phyloP scores from a whole-genome alignment of 192 early-diverging fungal genomes.

The Ambispora gerdemannii region DNA sequence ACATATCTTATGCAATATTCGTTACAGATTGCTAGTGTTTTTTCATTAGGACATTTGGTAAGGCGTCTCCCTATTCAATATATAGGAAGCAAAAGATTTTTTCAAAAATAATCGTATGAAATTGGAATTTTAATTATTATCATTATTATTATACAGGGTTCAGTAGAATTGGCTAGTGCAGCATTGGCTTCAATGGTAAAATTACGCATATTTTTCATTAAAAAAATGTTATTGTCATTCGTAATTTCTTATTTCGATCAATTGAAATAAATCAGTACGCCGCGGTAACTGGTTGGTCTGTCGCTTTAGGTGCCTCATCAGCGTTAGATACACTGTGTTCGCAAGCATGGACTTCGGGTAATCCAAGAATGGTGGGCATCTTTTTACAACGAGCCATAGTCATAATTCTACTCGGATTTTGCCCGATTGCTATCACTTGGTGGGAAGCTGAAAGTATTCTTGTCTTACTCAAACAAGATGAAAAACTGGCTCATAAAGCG shows the following conservation, averaged over 20 bases:
- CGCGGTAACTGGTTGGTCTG: slow-evolving; percentile 62
- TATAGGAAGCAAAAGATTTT: too few relatives aligned
- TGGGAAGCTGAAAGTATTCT: slow-evolving; percentile 70
- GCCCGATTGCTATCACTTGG: slow-evolving; percentile 68
- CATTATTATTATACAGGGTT: slow-evolving; percentile 33
- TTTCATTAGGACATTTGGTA: slow-evolving; percentile 63
- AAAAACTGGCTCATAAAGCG: slow-evolving; percentile 61
- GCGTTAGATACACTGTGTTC: slow-evolving; percentile 77
- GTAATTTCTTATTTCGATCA: too few relatives aligned
- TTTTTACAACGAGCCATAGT: slow-evolving; percentile 80
- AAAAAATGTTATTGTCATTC: too few relatives aligned
- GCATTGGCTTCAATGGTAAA: slow-evolving; percentile 64
- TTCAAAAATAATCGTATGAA: too few relatives aligned
- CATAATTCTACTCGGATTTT: slow-evolving; percentile 62
- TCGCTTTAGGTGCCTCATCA: slow-evolving; percentile 65
- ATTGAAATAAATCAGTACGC: slow-evolving; percentile 53
- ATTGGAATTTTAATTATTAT: too few relatives aligned
- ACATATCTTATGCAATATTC: slow-evolving; percentile 68
- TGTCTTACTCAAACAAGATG: slow-evolving; percentile 71
- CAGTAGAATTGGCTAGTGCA: slow-evolving; percentile 63
- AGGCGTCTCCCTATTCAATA: too few relatives aligned
- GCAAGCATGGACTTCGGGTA: slow-evolving; percentile 66
- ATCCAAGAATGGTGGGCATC: slow-evolving; percentile 67
- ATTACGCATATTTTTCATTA: too few relatives aligned
- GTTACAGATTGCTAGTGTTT: slow-evolving; percentile 60